A percentile compares a stretch with the other conserved stretches of the same genome.
Conservation (phyloP, 352 stramenopile species). For the Pythium coloratum region DNA sequence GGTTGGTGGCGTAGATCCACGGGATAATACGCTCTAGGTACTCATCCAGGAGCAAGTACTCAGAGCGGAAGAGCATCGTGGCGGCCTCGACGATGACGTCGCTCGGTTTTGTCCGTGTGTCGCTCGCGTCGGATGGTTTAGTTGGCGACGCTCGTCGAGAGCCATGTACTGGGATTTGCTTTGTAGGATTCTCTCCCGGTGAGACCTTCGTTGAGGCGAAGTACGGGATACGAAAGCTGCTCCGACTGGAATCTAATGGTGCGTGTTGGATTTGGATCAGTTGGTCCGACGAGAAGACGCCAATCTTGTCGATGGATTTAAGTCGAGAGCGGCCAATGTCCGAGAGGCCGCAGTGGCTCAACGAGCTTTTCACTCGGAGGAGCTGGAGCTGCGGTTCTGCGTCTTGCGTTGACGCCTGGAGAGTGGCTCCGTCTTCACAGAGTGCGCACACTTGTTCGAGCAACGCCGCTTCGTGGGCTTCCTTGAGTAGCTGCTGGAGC, state of each 20-base stretch:
- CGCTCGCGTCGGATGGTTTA: not conserved
- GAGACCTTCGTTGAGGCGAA: not conserved
- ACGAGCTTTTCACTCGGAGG: not conserved
- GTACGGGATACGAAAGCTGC: not conserved
- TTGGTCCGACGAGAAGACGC: not conserved
- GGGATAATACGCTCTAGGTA: conserved; percentile 28
- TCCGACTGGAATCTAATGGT: no score
- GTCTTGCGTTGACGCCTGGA: not conserved
- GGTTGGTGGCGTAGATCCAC: conserved; percentile 23
- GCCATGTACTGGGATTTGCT: no score
- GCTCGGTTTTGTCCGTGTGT: not conserved
- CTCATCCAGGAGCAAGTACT: conserved; percentile 27
- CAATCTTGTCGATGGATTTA: not conserved
- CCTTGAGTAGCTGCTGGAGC: not conserved
- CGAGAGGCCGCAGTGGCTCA: not conserved
- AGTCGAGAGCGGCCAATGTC: not conserved
- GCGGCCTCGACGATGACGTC: conserved; percentile 16
- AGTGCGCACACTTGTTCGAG: not conserved
- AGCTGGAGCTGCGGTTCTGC: not conserved
- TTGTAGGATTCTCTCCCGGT: not conserved
- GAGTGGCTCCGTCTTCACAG: not conserved
- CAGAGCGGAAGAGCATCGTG: conserved; percentile 19
- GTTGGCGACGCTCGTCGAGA: not conserved
- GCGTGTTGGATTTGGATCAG: not conserved
- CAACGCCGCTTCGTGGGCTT: not conserved